Base-by-base conservation (phyloP, 352 stramenopile genomes). In the Globisporangium irregulare region DNA sequence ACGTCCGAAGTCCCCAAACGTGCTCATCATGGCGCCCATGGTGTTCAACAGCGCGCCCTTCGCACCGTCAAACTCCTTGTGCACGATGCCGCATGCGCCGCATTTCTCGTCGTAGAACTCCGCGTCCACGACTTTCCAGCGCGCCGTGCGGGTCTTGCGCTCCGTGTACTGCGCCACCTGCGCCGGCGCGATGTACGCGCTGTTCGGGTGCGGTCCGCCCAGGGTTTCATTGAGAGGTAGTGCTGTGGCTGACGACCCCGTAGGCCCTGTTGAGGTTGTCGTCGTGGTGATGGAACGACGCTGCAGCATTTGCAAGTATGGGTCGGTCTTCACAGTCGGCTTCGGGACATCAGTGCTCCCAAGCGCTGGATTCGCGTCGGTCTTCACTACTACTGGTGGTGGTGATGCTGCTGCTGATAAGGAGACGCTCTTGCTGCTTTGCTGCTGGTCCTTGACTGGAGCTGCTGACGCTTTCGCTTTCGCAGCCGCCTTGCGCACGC, bases 21-120 rank as follows among this genome's bases (percentile, higher is more conserved):
- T 94, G 64, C 78, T 91, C 81, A 95, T 92, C 84, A 95, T 95
- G 9, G 82, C 75, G 27, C 80, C 83, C 59, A 95, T 87, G 6
- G 85, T 91, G 46, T 78, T 73, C 59, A 89, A 53, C 20, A 93
- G 69, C 59, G 83, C 59, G 20, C 78, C 74, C 57, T 73, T 75
- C 53, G 78, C 76, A 50, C 76, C 86, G 36, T 78, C 82, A 27
- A 79, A 75, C 27, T 29, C 62, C 5, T 65, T 64, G 69, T 94
- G 87, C 29, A 76, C 84, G 27, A 73, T 63, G 1, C 84, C 83
- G 60, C 87, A 95, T 0, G 69, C 76, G 29, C 38, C 32, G 64
- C 87, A 94, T 10, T 73, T 58, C 14, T 82, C 59, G 18, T 87
- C 81, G 69, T 84, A 90, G 43, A 94, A 94, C 67, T 94, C 86